phyloP scores from a whole-genome alignment of 2,329 filamentous ascomycete genomes.

The Pseudocercospora fuligena region DNA sequence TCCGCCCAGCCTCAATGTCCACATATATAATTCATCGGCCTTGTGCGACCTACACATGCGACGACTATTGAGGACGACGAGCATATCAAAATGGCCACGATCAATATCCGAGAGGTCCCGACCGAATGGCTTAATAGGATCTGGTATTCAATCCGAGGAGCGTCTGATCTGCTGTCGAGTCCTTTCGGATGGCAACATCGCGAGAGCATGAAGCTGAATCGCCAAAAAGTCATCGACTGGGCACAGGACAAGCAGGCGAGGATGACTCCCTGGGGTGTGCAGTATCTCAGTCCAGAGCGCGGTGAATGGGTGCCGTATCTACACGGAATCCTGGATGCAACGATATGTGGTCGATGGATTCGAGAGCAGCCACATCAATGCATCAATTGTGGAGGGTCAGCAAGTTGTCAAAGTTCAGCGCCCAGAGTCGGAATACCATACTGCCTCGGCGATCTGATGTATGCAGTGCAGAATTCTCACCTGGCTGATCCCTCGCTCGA shows the following conservation, averaged over 20 bases:
- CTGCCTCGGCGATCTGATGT: not conserved
- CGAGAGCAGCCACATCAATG: constrained; percentile 5
- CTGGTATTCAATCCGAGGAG: not conserved
- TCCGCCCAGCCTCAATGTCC: constrained; percentile 6
- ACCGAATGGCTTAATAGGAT: constrained; percentile 6
- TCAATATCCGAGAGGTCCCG: not conserved
- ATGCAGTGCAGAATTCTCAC: not conserved
- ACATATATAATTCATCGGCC: not conserved
- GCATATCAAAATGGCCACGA: not conserved
- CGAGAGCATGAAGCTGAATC: constrained; percentile 1
- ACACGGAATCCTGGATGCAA: not conserved
- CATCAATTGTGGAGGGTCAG: not conserved
- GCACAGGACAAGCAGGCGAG: constrained; percentile 1
- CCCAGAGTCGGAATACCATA: not conserved
- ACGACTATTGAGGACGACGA: not conserved
- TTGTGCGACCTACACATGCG: not conserved
- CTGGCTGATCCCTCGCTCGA: constrained; percentile 1
- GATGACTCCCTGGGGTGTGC: constrained; percentile 18
- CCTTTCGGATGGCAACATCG: not conserved
- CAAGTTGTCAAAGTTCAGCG: not conserved
- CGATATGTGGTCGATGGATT: constrained; percentile 20
- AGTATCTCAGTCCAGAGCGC: not conserved
- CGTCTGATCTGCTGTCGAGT: not conserved
- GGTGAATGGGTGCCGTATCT: constrained; percentile 7
- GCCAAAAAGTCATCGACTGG: constrained; percentile 5